Percentiles rank a stretch among this genome's conserved stretches.
Evolutionary conservation across 331 rosid species (phyloP).

Genomic region (Quercus lobata): DNA sequence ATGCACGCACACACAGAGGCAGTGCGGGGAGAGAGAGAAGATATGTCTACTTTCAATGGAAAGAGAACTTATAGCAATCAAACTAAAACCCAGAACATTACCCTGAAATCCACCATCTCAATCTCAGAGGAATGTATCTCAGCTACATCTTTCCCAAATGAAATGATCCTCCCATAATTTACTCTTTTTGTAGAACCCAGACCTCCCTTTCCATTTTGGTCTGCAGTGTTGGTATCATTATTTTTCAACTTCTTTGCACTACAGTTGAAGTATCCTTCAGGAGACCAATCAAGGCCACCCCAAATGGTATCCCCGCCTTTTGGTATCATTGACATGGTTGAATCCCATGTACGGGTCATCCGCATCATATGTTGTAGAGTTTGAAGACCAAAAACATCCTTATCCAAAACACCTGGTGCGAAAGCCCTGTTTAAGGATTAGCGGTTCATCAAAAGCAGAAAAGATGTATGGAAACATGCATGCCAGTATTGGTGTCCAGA

Average conservation of each 20-base stretch:
- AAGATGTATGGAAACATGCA: neutral
- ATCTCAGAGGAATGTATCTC: slow-evolving; percentile 63
- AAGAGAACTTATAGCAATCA: neutral
- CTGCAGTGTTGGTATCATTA: slow-evolving; percentile 33
- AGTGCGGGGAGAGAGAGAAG: neutral
- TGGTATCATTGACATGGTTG: slow-evolving; percentile 98
- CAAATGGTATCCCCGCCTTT: slow-evolving; percentile 93
- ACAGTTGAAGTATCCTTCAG: slow-evolving; percentile 54
- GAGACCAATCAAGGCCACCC: slow-evolving; percentile 95
- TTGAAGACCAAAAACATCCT: slow-evolving; percentile 64
- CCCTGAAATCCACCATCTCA: slow-evolving; percentile 79
- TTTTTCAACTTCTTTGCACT: slow-evolving; percentile 45
- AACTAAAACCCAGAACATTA: slow-evolving; percentile 30
- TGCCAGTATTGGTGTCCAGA: neutral
- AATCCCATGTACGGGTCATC: slow-evolving; percentile 82
- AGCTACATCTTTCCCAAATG: slow-evolving; percentile 75
- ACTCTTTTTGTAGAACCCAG: slow-evolving; percentile 12
- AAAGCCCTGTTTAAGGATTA: slow-evolving; percentile 59
- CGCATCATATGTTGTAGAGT: slow-evolving; percentile 60
- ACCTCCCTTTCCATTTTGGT: slow-evolving; percentile 22
- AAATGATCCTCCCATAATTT: slow-evolving; percentile 62
- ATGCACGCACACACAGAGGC: neutral
- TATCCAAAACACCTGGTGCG: slow-evolving; percentile 81
- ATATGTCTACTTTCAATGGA: neutral
- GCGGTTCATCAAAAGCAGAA: slow-evolving; percentile 5